phyloP scores from a whole-genome alignment of 1,284 basidiomycete species.

The Entoloma clypeatum region DNA sequence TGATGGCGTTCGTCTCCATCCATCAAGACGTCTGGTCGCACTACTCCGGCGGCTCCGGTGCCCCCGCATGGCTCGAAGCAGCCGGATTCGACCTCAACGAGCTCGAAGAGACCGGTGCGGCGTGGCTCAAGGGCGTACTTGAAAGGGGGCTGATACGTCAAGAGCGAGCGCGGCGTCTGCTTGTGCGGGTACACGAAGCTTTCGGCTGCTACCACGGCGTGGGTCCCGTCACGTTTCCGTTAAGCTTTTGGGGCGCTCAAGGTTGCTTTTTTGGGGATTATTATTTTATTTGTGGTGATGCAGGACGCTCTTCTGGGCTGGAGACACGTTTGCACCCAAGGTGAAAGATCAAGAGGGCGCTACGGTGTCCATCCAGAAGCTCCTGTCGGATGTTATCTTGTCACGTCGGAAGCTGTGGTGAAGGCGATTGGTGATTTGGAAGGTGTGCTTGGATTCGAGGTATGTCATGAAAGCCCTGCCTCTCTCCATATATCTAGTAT shows the following conservation, averaged over 20 bases:
- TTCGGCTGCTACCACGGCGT: constrained; percentile 86
- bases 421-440: constrained; percentile 70
- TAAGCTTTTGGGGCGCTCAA: too few relatives aligned
- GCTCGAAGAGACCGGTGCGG: constrained; percentile 78
- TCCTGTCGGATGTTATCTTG: constrained; percentile 83
- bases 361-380: constrained; percentile 70
- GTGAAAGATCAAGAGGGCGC: constrained; percentile 47
- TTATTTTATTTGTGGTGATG: constrained; percentile 7
- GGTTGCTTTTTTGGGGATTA: constrained; percentile 4
- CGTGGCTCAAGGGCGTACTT: constrained; percentile 83
- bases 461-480: constrained; percentile 26
- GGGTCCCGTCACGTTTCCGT: too few relatives aligned
- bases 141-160: constrained; percentile 64
- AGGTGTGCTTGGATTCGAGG: constrained; percentile 88
- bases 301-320: constrained; percentile 87
- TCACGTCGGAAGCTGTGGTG: constrained; percentile 72
- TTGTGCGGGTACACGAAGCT: constrained; percentile 91
- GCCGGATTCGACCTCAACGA: constrained; percentile 77
- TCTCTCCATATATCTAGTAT: background rate
- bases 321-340: constrained; percentile 80
- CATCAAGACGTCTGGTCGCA: constrained; percentile 97
- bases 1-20: constrained; percentile 78
- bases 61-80: constrained; percentile 84
- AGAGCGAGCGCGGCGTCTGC: constrained; percentile 80
- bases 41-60: constrained; percentile 89